Base-by-base conservation (phyloP, 2,329 filamentous ascomycete genomes). In the Macroventuria anomochaeta region DNA sequence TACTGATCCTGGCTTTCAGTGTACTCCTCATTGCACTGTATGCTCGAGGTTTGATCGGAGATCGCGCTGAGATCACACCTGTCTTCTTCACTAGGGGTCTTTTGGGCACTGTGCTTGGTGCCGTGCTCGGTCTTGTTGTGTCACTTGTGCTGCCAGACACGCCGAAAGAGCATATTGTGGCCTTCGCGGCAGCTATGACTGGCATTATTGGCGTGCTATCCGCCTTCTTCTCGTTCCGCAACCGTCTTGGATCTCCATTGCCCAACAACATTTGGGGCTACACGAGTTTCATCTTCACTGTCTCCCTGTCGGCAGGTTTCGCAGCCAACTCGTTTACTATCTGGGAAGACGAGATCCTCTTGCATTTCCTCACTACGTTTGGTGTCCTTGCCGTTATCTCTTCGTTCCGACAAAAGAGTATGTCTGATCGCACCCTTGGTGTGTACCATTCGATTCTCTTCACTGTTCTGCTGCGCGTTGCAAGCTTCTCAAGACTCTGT, bases 271-370 rank as follows among this genome's bases (percentile, higher is more conserved):
- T 93, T 47, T 99, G 93, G 93, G 89, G 91, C n/a, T 93, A 90
- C 87, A 79, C 96, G 54, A 88, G 91, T 5, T 79, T 91, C 21
- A 72, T 93, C 12, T 91, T 96, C 63, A 92, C 92, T 0, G 74
- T 92, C n/a, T 86, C 89, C 57, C 91, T 96, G 69, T 96, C 92
- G n/a, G 80, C 90, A 44, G 93, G 95, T 7, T 99, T 97, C 72
- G 93, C 93, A 0, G 95, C 95, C 3, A 99, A 99, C 76, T 99
- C 95, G 0, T 99, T 93, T 76, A 97, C 93, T 0, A 96, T 99
- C 62, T 99, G 95, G 93, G 95, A 99, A 77, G 95, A 99, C 69
- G 90, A 91, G 12, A 97, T 97, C 50, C 82, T 96, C 4, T 81
- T 96, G 3, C 96, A 96, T 78, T 93, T 97, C 77, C 84, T 97